These are phyloP conservation scores for Aspergillus asperescens DNA, from an alignment of 495 filamentous ascomycete species.

Conservation along the genomic window DNA sequence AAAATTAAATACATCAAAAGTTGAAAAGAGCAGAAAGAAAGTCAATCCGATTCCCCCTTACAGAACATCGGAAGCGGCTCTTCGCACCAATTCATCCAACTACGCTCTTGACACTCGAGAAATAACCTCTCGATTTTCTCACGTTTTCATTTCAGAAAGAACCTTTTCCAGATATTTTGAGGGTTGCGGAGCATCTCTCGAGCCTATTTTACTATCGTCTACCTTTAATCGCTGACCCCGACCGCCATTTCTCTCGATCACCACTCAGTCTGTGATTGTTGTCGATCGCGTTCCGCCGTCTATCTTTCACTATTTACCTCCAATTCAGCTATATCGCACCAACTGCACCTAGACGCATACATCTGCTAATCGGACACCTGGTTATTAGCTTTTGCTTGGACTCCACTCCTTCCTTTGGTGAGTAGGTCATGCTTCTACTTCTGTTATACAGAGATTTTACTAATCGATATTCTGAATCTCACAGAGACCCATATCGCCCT, in stretches of 20 bases:
- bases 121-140: conserved; percentile 11
- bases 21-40: conserved; percentile 3
- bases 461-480: conserved; percentile 10
- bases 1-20: conserved; percentile 25
- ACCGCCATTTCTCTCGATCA: conserved; percentile 6
- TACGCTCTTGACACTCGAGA: conserved; percentile 3
- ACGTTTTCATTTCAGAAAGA: conserved; percentile 22
- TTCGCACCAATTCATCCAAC: background rate
- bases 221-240: conserved; percentile 16
- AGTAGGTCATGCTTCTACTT: conserved; percentile 13
- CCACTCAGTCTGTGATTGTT: conserved; percentile 7
- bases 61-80: conserved; percentile 3
- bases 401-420: conserved; percentile 10
- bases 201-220: conserved; percentile 19
- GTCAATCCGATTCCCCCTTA: background rate
- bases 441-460: background rate
- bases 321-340: conserved; percentile 5
- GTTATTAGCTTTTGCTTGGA: conserved; percentile 16
- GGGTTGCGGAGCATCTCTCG: conserved; percentile 46
- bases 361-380: conserved; percentile 14
- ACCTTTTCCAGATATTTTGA: conserved; percentile 25
- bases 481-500: conserved; percentile 13
- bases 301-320: conserved; percentile 7
- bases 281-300: conserved; percentile 24
- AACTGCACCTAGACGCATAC: conserved; percentile 12